Evolutionary conservation across 2,329 filamentous ascomycete genomes (phyloP).

Genomic region (Dactylonectria macrodidyma): DNA sequence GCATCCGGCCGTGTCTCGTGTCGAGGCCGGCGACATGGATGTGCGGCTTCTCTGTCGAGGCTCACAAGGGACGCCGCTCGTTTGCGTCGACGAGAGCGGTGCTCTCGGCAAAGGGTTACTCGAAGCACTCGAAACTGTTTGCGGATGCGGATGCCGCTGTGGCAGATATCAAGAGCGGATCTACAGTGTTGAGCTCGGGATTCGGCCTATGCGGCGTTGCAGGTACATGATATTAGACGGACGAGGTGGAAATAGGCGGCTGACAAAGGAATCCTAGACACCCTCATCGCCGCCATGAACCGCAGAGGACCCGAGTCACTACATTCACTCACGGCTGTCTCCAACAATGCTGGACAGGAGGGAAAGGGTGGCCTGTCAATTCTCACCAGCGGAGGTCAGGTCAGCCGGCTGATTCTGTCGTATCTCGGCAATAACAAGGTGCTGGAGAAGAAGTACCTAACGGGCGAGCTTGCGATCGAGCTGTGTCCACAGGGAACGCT

Average conservation of each 20-base stretch:
- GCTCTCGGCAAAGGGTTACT: slow-evolving; percentile 42
- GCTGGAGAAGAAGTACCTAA: slow-evolving; percentile 81
- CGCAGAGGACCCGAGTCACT: slow-evolving; percentile 72
- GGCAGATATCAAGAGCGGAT: slow-evolving; percentile 78
- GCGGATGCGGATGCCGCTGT: slow-evolving; percentile 77
- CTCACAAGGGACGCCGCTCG: slow-evolving; percentile 21
- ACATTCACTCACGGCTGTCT: slow-evolving; percentile 80
- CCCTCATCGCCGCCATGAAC: slow-evolving; percentile 78
- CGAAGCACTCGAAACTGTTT: slow-evolving; percentile 67
- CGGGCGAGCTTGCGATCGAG: slow-evolving; percentile 81
- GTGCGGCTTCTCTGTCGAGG: slow-evolving; percentile 40
- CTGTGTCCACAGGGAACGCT: slow-evolving; percentile 83
- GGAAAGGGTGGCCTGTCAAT: slow-evolving; percentile 78
- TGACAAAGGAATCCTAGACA: slow-evolving; percentile 65
- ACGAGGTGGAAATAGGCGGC: background rate
- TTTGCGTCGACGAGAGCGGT: slow-evolving; percentile 40
- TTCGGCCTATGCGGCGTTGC: slow-evolving; percentile 88
- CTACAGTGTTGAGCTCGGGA: slow-evolving; percentile 81
- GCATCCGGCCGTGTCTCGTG: slow-evolving; percentile 19
- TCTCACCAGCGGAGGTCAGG: slow-evolving; percentile 78
- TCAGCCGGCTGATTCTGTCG: slow-evolving; percentile 80
- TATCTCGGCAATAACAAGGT: slow-evolving; percentile 85
- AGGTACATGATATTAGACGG: slow-evolving; percentile 55
- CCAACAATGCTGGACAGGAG: slow-evolving; percentile 84
- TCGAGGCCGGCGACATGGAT: slow-evolving; percentile 38